Conservation (phyloP, 495 filamentous ascomycete genomes). For the Penicillium arizonense region DNA sequence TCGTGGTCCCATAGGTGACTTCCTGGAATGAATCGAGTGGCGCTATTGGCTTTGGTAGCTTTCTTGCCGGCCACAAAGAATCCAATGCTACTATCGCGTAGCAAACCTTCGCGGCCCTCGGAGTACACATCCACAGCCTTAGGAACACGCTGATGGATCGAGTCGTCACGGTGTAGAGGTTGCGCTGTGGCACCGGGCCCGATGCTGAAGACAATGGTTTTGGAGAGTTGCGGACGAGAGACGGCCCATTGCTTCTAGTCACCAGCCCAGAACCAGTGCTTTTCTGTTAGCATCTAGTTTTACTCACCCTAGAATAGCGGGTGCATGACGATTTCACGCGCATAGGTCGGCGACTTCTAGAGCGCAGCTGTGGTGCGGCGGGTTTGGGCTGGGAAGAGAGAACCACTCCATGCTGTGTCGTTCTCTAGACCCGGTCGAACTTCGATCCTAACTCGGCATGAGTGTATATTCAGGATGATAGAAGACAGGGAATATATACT, state of each 20-base stretch:
- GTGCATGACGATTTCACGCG: slow-evolving; percentile 20
- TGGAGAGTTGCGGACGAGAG: slow-evolving; percentile 27
- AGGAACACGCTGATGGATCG: slow-evolving; percentile 23
- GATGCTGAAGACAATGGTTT: slow-evolving; percentile 26
- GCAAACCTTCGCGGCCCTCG: background rate
- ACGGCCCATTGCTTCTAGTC: slow-evolving; percentile 18
- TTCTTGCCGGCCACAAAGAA: slow-evolving; percentile 34
- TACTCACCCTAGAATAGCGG: slow-evolving; percentile 21
- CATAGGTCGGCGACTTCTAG: slow-evolving; percentile 24
- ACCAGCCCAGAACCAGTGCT: slow-evolving; percentile 19
- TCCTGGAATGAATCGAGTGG: slow-evolving; percentile 42
- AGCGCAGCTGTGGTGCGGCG: slow-evolving; percentile 22
- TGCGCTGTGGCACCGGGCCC: slow-evolving; percentile 28
- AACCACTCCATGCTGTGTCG: slow-evolving; percentile 4
- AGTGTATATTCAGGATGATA: no score
- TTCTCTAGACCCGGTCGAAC: background rate
- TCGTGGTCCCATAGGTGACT: slow-evolving; percentile 38
- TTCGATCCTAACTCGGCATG: no score
- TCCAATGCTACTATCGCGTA: slow-evolving; percentile 12
- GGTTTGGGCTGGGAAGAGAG: slow-evolving; percentile 22
- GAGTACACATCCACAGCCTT: background rate
- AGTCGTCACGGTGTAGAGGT: slow-evolving; percentile 34
- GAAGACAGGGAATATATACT: background rate
- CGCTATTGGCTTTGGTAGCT: slow-evolving; percentile 37
- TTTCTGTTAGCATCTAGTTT: slow-evolving; percentile 26